Conservation (phyloP, 1,284 basidiomycete species). For the Taiwanofungus camphoratus region DNA sequence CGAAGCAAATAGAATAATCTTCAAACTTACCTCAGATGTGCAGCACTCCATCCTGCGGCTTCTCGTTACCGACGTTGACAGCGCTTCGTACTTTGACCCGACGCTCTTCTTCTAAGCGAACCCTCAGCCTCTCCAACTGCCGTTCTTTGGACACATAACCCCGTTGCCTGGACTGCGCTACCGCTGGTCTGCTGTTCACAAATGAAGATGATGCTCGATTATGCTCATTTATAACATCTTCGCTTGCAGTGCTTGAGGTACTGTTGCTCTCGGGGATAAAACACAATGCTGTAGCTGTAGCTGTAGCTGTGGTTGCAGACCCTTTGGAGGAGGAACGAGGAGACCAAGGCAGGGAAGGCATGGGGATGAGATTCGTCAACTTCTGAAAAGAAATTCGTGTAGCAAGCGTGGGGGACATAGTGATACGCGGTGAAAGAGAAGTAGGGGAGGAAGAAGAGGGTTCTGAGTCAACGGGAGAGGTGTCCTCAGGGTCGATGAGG, state of each 20-base stretch:
- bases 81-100: slow-evolving; percentile 8
- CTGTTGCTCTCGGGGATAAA: slow-evolving; percentile 23
- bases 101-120: slow-evolving; percentile 42
- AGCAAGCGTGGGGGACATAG: slow-evolving; percentile 46
- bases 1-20: background rate
- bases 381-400: slow-evolving; percentile 40
- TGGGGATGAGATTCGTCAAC: slow-evolving; percentile 53
- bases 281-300: slow-evolving; percentile 23
- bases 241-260: slow-evolving; percentile 19
- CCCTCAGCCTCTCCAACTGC: slow-evolving; percentile 55
- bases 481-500: slow-evolving; percentile 6
- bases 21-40: slow-evolving; percentile 6
- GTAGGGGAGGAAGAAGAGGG: slow-evolving; percentile 9
- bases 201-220: slow-evolving; percentile 13
- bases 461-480: slow-evolving; percentile 5
- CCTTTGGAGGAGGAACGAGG: slow-evolving; percentile 16
- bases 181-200: slow-evolving; percentile 13
- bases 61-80: slow-evolving; percentile 1
- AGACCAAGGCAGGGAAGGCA: slow-evolving; percentile 45
- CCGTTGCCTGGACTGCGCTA: slow-evolving; percentile 21
- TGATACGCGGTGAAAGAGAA: slow-evolving; percentile 34
- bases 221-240: slow-evolving; percentile 10
- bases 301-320: slow-evolving; percentile 17
- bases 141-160: slow-evolving; percentile 53
- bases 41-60: slow-evolving; percentile 1